A percentile compares a stretch with the other conserved stretches of the same genome.
These are phyloP conservation scores for Camelina sativa DNA, from an alignment of 345 rosid genomes.

Conservation along the genomic window DNA sequence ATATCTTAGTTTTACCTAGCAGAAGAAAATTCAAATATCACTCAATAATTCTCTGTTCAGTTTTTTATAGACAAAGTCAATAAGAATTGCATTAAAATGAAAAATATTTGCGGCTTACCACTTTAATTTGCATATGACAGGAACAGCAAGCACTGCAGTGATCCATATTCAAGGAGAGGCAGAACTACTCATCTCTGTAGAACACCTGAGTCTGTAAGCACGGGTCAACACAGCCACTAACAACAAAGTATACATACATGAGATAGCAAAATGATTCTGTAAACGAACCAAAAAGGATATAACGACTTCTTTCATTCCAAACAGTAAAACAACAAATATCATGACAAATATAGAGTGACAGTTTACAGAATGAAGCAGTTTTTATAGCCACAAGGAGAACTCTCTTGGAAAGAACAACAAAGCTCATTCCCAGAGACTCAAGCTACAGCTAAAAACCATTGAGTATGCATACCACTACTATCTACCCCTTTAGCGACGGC, in stretches of 20 bases:
- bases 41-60: neutral
- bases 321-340: slow-evolving; percentile 7
- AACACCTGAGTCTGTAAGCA: slow-evolving; percentile 23
- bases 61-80: slow-evolving; percentile 2
- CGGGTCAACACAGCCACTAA: slow-evolving; percentile 16
- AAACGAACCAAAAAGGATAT: neutral
- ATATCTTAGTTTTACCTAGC: too few relatives aligned
- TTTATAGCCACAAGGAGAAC: slow-evolving; percentile 7
- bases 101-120: slow-evolving; percentile 11
- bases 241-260: neutral
- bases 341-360: neutral
- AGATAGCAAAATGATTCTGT: neutral
- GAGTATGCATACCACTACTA: slow-evolving; percentile 27
- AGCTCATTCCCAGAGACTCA: slow-evolving; percentile 33
- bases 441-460: neutral
- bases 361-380: slow-evolving; percentile 3
- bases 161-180: slow-evolving; percentile 17
- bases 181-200: slow-evolving; percentile 12
- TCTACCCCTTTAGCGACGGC: slow-evolving; percentile 39
- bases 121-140: slow-evolving; percentile 3
- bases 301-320: slow-evolving; percentile 21
- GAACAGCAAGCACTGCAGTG: neutral
- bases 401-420: slow-evolving; percentile 31
- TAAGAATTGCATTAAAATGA: neutral
- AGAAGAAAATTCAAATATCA: too few relatives aligned